Conservation (phyloP, 2,329 filamentous ascomycete genomes). For the Fusarium sp. region DNA sequence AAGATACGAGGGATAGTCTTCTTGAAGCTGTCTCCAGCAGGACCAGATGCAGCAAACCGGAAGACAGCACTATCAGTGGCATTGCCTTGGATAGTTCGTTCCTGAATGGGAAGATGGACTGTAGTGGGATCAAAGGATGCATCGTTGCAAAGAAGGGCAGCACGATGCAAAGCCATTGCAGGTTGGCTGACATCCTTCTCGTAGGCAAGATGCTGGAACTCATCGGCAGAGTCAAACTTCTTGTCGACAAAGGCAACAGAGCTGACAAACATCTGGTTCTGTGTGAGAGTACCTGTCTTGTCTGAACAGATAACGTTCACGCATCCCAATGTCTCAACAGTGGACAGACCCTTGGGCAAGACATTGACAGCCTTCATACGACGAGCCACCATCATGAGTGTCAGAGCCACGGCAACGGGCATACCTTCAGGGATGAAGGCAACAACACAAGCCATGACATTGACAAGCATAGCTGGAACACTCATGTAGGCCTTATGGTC, state of each 20-base stretch:
- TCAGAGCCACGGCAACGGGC: conserved; percentile 58
- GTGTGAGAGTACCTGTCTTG: conserved; percentile 61
- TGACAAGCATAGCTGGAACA: conserved; percentile 61
- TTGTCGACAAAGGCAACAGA: conserved; percentile 57
- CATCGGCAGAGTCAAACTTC: conserved; percentile 45
- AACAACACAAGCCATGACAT: conserved; percentile 62
- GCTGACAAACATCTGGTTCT: conserved; percentile 63
- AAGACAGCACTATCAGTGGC: conserved; percentile 62
- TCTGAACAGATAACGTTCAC: conserved; percentile 63
- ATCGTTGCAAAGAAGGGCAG: conserved; percentile 58
- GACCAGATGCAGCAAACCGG: conserved; percentile 55
- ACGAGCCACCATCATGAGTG: conserved; percentile 60
- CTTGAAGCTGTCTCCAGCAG: conserved; percentile 38
- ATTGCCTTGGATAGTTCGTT: conserved; percentile 59
- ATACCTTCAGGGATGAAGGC: conserved; percentile 60
- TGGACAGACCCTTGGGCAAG: conserved; percentile 60
- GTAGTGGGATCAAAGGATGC: conserved; percentile 59
- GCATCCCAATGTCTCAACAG: conserved; percentile 61
- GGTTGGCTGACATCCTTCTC: background rate
- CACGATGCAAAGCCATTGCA: conserved; percentile 22
- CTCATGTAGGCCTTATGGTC: conserved; percentile 59
- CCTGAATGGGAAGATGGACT: conserved; percentile 53
- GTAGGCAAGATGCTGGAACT: conserved; percentile 42
- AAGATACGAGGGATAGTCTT: conserved; percentile 51
- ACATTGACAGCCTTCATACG: conserved; percentile 61